Evolutionary conservation across 2,329 filamentous ascomycete species (phyloP), one percentile per base, ranked within the genome.

Genomic region (Cytospora paraplurivora): DNA sequence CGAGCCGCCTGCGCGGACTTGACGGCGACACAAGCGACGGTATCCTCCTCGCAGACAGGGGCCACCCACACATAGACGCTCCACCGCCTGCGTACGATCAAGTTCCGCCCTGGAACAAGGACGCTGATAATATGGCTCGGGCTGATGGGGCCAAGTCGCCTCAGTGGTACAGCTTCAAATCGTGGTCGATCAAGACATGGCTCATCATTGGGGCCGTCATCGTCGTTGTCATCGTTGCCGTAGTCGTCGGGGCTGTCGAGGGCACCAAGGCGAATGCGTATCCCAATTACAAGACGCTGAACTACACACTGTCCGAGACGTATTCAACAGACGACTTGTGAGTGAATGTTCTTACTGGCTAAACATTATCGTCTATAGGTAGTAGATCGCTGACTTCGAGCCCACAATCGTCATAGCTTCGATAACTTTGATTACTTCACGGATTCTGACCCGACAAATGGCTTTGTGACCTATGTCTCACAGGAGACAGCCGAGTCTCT

Each of bases 401-500:
- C 12, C n/a, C 11, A 51, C 44, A 37, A 13, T 49, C 27, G 21
- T n/a, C 1, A 55, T 53, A 61, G 59, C 51, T 61, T 61, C 15
- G 81, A 85, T 68, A 78, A 83, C 41, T 85, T 85, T 69, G 71
- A 83, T 68, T 85, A 85, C 68, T 83, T 77, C 64, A 75, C 73
- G 17, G 80, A 77, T 65, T 82, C 77, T 56, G 83, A 85, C 62
- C 82, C 81, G 3, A 78, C 82, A 12, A 62, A 72, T 6, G 83
- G 83, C 1, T 82, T 82, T 62, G 82, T 85, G 13, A 82, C 85
- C 67, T 85, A 85, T 63, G 82, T 84, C 6, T 78, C 80, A 7
- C 67, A 71, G 32, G 74, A 69, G 32, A 61, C 59, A 37, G 66
- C 56, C 41, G 62, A 66, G 17, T 27, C 53, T 19, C 59, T 27